Evolutionary conservation across 2,329 filamentous ascomycete genomes (phyloP), one percentile per base, ranked within the genome.

Genomic region (Aspergillus hortae): DNA sequence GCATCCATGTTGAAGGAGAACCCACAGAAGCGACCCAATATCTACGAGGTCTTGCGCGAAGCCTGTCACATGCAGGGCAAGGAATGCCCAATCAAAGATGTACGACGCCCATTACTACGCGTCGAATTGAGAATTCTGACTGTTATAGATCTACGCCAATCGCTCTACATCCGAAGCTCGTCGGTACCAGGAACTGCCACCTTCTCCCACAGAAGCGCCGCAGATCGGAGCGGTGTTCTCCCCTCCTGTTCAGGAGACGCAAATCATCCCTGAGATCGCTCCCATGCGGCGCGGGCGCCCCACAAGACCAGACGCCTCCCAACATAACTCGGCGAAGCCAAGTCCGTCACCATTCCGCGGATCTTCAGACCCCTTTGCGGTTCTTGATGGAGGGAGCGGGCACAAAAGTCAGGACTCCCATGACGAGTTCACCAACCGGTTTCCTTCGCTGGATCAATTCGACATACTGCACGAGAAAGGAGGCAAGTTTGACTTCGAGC

Each of bases 391-490:
- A 2, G 85, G 45, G 15, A 41, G 81, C 51, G 75, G 80, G 32
- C 70, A 73, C 56, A 59, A 77, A 59, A 63, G 74, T 21, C 75
- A 75, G 6, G 79, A 82, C 43, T 58, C 63, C 19, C 77, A 79
- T 2, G 94, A 97, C 60, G 92, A 97, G 64, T 76, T 96, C 23
- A 90, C 92, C 0, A 81, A 84, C 25, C 83, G 88, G 48, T 99
- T 96, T 61, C 94, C 94, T 0, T 92, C 90, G 5, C 78, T 99
- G 21, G 92, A 97, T 63, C 90, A 97, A 61, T 99, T 99, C 66
- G 87, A 92, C 3, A 77, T 99, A 15, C 76, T 96, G 42, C 90
- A 95, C 61, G 91, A 97, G 56, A 83, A 89, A 56, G 88, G 89
- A 3, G 75, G 83, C 55, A 92, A 90, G 54, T 96, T 96, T 62